These are phyloP conservation scores for Phytopythium montanum DNA, from an alignment of 352 stramenopile genomes.

Conservation along the genomic window DNA sequence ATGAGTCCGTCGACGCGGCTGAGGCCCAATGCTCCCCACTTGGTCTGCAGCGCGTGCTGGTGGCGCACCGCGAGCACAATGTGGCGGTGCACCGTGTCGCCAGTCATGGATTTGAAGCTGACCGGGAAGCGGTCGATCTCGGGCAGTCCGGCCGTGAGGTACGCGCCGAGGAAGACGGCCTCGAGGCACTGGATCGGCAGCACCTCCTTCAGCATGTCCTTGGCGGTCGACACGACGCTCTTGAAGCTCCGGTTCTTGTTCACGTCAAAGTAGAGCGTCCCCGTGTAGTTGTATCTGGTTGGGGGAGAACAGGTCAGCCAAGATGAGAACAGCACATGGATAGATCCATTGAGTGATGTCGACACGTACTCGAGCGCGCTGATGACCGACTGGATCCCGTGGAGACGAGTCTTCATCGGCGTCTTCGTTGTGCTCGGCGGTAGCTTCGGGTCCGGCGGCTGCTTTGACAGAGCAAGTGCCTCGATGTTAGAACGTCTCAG, in stretches of 20 bases:
- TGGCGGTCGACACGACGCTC: conserved; percentile 80
- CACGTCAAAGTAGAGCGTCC: conserved; percentile 80
- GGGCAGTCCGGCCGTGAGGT: conserved; percentile 62
- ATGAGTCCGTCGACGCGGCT: conserved; percentile 83
- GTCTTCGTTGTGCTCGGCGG: conserved; percentile 49
- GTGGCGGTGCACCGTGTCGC: conserved; percentile 62
- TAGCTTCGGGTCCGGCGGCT: conserved; percentile 63
- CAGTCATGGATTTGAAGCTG: conserved; percentile 81
- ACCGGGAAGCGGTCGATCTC: conserved; percentile 82
- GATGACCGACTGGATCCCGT: conserved; percentile 63
- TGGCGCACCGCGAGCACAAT: conserved; percentile 77
- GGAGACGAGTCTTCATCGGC: conserved; percentile 52
- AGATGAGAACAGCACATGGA: neutral
- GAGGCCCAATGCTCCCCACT: conserved; percentile 82
- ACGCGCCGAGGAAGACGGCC: conserved; percentile 80
- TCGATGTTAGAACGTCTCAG: neutral
- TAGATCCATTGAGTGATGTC: neutral
- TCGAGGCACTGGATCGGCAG: conserved; percentile 89
- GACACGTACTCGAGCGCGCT: conserved; percentile 60
- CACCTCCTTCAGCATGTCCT: conserved; percentile 81
- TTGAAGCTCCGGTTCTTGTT: conserved; percentile 89
- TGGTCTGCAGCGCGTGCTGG: conserved; percentile 38
- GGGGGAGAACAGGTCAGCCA: neutral
- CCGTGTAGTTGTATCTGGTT: conserved; percentile 84
- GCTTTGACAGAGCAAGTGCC: neutral